Evolutionary conservation across 768 basidiomycete species (phyloP).

Genomic region (Naganishia onofrii): DNA sequence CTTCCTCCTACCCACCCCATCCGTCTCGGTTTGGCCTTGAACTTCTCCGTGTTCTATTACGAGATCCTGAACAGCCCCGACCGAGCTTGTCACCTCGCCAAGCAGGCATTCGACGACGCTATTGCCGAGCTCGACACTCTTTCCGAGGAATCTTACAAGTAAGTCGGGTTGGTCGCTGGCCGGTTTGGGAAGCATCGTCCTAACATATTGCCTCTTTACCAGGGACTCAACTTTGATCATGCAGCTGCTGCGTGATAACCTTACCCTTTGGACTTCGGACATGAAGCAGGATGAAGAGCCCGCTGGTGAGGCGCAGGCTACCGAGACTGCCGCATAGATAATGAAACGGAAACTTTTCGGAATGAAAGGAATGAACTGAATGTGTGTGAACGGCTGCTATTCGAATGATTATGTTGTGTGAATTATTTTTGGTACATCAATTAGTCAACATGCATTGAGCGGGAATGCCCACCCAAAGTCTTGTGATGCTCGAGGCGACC

Average conservation of each 20-base stretch:
- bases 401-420: slow-evolving; percentile 26
- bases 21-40: slow-evolving; percentile 94
- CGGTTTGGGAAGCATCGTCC: not conserved
- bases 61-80: slow-evolving; percentile 98
- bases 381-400: slow-evolving; percentile 20
- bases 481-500: not conserved
- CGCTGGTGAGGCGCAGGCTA: slow-evolving; percentile 35
- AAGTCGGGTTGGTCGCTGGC: slow-evolving; percentile 54
- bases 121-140: slow-evolving; percentile 98
- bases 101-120: slow-evolving; percentile 98
- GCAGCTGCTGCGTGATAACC: slow-evolving; percentile 92
- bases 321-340: slow-evolving; percentile 32
- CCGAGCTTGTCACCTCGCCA: slow-evolving; percentile 96
- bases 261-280: slow-evolving; percentile 96
- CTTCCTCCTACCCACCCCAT: slow-evolving; percentile 89
- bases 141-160: slow-evolving; percentile 97
- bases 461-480: not conserved
- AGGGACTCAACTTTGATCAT: slow-evolving; percentile 85
- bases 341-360: not conserved
- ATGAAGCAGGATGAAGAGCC: slow-evolving; percentile 75
- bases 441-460: slow-evolving; percentile 22
- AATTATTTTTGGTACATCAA: slow-evolving; percentile 23
- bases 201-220: not conserved
- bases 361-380: not conserved
- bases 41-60: slow-evolving; percentile 99